These are phyloP conservation scores for Hordeum marinum DNA, from an alignment of 176 grass and related monocot genomes.

Conservation along the genomic window DNA sequence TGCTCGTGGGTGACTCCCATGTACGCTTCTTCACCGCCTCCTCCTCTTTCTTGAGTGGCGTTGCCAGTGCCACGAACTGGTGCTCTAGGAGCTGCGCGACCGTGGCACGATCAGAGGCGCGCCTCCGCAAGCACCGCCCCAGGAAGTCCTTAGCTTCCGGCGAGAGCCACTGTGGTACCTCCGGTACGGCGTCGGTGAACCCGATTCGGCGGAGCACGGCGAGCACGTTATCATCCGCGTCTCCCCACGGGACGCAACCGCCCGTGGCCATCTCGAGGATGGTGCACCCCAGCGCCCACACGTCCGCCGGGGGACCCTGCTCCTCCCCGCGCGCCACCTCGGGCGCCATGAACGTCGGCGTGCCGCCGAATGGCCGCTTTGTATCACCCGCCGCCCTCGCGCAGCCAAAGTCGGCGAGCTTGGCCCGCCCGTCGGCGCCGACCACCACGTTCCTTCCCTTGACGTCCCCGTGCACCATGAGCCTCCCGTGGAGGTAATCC, in stretches of 20 bases:
- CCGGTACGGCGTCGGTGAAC: conserved; percentile 28
- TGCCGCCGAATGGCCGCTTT: conserved; percentile 3
- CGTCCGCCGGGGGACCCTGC: conserved; percentile 39
- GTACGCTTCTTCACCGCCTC: not conserved
- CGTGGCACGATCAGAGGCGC: conserved; percentile 7
- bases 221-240: not conserved
- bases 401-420: conserved; percentile 52
- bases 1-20: conserved; percentile 47
- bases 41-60: not conserved
- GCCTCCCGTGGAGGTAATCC: conserved; percentile 37
- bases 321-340: conserved; percentile 57
- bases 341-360: conserved; percentile 55
- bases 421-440: conserved; percentile 25
- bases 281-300: conserved; percentile 51
- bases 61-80: conserved; percentile 19
- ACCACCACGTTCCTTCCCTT: conserved; percentile 55
- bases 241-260: conserved; percentile 28
- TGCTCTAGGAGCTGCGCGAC: conserved; percentile 34
- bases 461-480: conserved; percentile 49
- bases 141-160: conserved; percentile 52
- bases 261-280: conserved; percentile 46
- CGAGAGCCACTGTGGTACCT: conserved; percentile 35
- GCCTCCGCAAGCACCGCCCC: conserved; percentile 30
- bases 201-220: conserved; percentile 33
- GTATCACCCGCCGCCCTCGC: not conserved